Evolutionary conservation across 345 rosid genomes (phyloP).

Genomic region (Linum trigynum): DNA sequence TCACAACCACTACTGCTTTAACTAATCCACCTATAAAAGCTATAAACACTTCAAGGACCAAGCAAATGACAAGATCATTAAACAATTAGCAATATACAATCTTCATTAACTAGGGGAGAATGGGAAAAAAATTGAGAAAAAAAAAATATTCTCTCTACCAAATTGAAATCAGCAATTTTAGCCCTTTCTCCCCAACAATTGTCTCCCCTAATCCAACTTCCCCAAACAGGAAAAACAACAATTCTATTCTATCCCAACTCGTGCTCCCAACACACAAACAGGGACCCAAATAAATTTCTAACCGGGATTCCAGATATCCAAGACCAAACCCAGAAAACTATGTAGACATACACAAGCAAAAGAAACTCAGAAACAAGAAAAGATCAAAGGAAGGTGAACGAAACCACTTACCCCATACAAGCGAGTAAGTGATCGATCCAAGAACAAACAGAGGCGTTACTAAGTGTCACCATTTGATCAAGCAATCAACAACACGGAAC

Average conservation of each 20-base stretch:
- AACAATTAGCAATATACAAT: no score
- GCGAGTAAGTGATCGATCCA: slow-evolving; percentile 49
- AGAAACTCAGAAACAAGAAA: not conserved
- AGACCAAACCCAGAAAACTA: no score
- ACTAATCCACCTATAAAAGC: not conserved
- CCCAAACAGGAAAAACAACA: not conserved
- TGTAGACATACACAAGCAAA: not conserved
- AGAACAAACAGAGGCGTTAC: slow-evolving; percentile 20
- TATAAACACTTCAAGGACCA: not conserved
- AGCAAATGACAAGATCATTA: not conserved
- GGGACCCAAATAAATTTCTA: not conserved
- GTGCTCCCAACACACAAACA: not conserved
- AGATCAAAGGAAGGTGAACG: not conserved
- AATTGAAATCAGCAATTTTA: not conserved
- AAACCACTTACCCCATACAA: slow-evolving; percentile 43
- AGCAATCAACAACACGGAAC: not conserved
- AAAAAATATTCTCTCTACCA: not conserved
- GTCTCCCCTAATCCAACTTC: not conserved
- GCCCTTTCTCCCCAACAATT: not conserved
- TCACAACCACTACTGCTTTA: no score
- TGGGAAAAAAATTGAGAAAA: no score
- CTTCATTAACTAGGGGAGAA: not conserved
- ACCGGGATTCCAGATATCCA: not conserved
- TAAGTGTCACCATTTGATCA: slow-evolving; percentile 26
- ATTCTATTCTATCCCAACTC: not conserved